Evolutionary conservation across 805 yeast genomes (phyloP).

Genomic region (Tanozyma kutaoensis): DNA sequence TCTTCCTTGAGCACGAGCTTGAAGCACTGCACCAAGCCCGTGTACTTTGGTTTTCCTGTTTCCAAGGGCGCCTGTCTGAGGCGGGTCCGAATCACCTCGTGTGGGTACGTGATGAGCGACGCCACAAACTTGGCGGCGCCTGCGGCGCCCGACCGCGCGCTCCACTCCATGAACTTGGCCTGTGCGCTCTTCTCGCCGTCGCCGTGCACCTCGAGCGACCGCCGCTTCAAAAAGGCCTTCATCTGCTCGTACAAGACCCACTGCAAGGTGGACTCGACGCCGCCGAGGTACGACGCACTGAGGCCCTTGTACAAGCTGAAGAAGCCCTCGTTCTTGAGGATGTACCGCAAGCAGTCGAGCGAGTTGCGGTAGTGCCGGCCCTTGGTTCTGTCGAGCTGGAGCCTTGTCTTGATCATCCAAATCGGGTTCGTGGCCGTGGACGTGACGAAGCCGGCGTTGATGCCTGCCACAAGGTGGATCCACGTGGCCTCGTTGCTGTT

Average conservation of each 20-base stretch:
- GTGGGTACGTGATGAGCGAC: slow-evolving; percentile 88
- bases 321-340: slow-evolving; percentile 66
- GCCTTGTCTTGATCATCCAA: slow-evolving; percentile 90
- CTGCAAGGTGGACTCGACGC: slow-evolving; percentile 83
- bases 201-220: slow-evolving; percentile 23
- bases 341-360: slow-evolving; percentile 66
- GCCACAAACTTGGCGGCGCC: slow-evolving; percentile 94
- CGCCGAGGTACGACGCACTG: slow-evolving; percentile 88
- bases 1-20: slow-evolving; percentile 79
- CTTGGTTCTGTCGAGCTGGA: slow-evolving; percentile 73
- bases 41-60: slow-evolving; percentile 74
- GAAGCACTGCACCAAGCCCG: slow-evolving; percentile 83
- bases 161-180: slow-evolving; percentile 77
- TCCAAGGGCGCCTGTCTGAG: slow-evolving; percentile 84
- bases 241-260: slow-evolving; percentile 96
- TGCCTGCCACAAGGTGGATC: slow-evolving; percentile 79
- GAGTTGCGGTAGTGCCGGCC: slow-evolving; percentile 67
- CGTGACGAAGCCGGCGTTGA: slow-evolving; percentile 86
- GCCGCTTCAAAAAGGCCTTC: slow-evolving; percentile 52
- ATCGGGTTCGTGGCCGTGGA: slow-evolving; percentile 96
- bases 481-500: slow-evolving; percentile 69
- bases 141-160: slow-evolving; percentile 93
- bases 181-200: slow-evolving; percentile 25
- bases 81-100: slow-evolving; percentile 92
- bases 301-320: slow-evolving; percentile 78